Base-by-base conservation (phyloP, 2,329 filamentous ascomycete genomes). In the Fusarium coicis region DNA sequence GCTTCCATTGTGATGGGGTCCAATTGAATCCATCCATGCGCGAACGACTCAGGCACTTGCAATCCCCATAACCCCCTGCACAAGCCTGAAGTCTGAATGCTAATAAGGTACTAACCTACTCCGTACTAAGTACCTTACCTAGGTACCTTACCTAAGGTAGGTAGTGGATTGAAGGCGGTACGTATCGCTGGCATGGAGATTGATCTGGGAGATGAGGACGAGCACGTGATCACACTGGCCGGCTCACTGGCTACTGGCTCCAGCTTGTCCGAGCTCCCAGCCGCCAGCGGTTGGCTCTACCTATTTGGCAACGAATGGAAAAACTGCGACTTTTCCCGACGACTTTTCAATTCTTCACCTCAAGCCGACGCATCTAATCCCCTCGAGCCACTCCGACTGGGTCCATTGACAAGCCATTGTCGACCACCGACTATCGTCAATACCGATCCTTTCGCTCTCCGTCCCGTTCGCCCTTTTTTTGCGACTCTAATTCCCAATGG, bases 401-500 rank as follows among this genome's bases (percentile, higher is more conserved):
- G 83, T 81, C 83, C 84, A 85, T 86, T 84, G 81, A 83, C 81
- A 82, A 78, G 77, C 81, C 80, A 80, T 81, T 81, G 79, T 81
- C 82, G 77, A 79, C 78, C 79, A 75, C 69, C 77, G 74, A 80
- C 77, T 77, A 77, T 77, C 80, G 78, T 75, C 76, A 77, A 79
- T 74, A 78, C 78, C 77, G 75, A 74, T 78, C 78, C 79, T 78
- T 79, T 79, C 77, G 77, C 78, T 78, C 79, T 79, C 78, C 75
- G 74, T 81, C 80, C 77, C 78, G 78, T 76, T 81, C 80, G 83
- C 82, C 81, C 82, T 80, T 68, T 82, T 72, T 72, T 82, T 82
- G 81, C 85, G 79, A 81, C 80, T 79, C 76, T 78, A 76, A 76
- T 77, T 81, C 79, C 78, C 84, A 85, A 92, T 92, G 90, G 88